These are phyloP conservation scores for Geotrichum candidum DNA, from an alignment of 1,139 yeast species.

Conservation along the genomic window DNA sequence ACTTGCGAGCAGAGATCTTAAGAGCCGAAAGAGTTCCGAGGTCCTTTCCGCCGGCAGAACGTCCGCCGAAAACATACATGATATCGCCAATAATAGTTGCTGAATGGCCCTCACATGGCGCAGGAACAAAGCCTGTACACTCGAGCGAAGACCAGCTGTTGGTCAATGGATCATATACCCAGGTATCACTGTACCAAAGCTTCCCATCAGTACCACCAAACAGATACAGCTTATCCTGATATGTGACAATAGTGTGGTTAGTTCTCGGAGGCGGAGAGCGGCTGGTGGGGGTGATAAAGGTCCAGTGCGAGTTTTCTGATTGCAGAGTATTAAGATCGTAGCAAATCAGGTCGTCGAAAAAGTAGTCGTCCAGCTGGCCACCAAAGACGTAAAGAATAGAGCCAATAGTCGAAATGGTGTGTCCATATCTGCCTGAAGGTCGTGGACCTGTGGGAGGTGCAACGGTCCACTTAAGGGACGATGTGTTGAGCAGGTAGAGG, in stretches of 20 bases:
- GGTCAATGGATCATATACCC: constrained; percentile 68
- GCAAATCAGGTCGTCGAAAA: constrained; percentile 76
- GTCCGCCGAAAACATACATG: constrained; percentile 87
- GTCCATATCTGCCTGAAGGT: constrained; percentile 94
- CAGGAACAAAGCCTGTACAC: constrained; percentile 61
- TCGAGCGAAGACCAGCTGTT: constrained; percentile 56
- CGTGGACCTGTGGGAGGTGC: constrained; percentile 76
- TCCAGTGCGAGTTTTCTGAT: constrained; percentile 81
- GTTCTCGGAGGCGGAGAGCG: constrained; percentile 72
- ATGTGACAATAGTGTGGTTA: constrained; percentile 83
- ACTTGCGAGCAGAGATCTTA: constrained; percentile 62
- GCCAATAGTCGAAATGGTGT: constrained; percentile 63
- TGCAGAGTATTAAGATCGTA: constrained; percentile 88
- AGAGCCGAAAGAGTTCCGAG: constrained; percentile 65
- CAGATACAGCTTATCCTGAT: constrained; percentile 73
- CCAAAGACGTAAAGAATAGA: constrained; percentile 84
- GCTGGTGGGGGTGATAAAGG: constrained; percentile 50
- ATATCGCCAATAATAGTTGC: constrained; percentile 73
- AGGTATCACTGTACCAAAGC: constrained; percentile 68
- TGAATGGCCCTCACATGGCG: constrained; percentile 89
- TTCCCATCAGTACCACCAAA: constrained; percentile 91
- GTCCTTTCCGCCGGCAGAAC: constrained; percentile 67
- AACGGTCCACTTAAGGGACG: constrained; percentile 84
- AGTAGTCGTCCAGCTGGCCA: constrained; percentile 87
- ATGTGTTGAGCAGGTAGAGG: constrained; percentile 81